Conservation (phyloP, 345 rosid genomes). For the Eutrema yunnanense region DNA sequence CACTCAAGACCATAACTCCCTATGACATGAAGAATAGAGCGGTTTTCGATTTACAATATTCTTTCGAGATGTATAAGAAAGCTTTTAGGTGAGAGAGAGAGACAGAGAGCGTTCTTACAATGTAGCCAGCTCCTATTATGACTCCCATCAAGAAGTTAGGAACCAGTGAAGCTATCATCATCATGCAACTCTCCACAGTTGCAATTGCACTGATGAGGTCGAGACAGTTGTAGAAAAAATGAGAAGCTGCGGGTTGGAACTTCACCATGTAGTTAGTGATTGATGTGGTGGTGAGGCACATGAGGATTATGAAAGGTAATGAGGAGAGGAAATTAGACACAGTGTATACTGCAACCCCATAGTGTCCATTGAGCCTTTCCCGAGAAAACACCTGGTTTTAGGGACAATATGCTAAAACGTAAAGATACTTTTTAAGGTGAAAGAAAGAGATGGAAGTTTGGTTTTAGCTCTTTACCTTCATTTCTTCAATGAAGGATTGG, state of each 20-base stretch:
- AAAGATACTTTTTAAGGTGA: neutral
- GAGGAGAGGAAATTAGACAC: conserved; percentile 70
- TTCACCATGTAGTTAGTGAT: conserved; percentile 61
- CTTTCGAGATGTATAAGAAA: neutral
- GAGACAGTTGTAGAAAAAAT: conserved; percentile 53
- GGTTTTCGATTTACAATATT: neutral
- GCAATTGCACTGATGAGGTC: conserved; percentile 51
- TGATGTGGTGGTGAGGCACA: conserved; percentile 43
- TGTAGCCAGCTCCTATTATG: conserved; percentile 64
- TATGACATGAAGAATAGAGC: conserved; percentile 12
- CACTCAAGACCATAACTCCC: conserved; percentile 78
- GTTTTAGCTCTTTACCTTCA: conserved; percentile 44
- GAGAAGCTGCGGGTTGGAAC: conserved; percentile 43
- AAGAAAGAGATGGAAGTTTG: neutral
- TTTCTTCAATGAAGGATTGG: conserved; percentile 83
- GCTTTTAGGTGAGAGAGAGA: conserved; percentile 7
- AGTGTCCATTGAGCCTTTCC: conserved; percentile 68
- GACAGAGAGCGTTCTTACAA: conserved; percentile 40
- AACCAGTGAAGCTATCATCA: conserved; percentile 76
- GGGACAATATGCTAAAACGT: neutral
- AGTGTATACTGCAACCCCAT: conserved; percentile 64
- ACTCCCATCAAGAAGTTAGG: conserved; percentile 80
- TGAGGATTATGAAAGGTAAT: conserved; percentile 52
- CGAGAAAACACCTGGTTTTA: conserved; percentile 49
- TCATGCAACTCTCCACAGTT: conserved; percentile 84